Evolutionary conservation across 1,284 basidiomycete genomes (phyloP).

Genomic region (Apiotrichum gracile): DNA sequence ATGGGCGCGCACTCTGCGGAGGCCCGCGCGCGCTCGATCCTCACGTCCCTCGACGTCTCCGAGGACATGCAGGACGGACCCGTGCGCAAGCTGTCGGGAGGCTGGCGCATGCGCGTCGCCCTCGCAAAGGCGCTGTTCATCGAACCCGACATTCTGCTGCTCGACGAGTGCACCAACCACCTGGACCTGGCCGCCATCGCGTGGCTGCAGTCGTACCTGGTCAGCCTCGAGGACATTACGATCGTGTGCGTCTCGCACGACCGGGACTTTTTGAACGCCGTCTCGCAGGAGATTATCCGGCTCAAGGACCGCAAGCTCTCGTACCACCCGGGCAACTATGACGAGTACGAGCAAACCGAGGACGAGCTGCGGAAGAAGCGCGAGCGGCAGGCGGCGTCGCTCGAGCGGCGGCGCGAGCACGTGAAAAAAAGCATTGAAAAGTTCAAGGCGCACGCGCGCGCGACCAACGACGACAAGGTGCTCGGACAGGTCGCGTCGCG

Average conservation of each 20-base stretch:
- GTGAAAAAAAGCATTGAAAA: constrained; percentile 21
- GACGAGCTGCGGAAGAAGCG: constrained; percentile 47
- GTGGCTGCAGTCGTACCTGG: constrained; percentile 56
- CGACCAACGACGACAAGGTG: constrained; percentile 13
- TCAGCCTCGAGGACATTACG: constrained; percentile 45
- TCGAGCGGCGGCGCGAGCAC: constrained; percentile 56
- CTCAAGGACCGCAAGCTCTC: constrained; percentile 56
- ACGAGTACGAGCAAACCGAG: constrained; percentile 16
- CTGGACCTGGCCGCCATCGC: constrained; percentile 47
- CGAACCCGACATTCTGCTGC: constrained; percentile 47
- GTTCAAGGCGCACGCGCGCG: constrained; percentile 15
- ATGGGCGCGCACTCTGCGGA: constrained; percentile 52
- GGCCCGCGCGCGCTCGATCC: constrained; percentile 55
- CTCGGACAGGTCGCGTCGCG: constrained; percentile 51
- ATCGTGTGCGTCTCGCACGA: constrained; percentile 65
- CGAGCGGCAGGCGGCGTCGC: constrained; percentile 54
- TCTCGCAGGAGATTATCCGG: constrained; percentile 63
- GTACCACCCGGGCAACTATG: constrained; percentile 43
- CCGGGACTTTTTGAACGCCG: constrained; percentile 60
- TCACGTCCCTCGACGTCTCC: constrained; percentile 57
- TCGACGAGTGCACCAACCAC: constrained; percentile 51
- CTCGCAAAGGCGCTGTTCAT: constrained; percentile 50
- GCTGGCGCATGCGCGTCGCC: constrained; percentile 61
- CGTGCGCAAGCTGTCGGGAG: constrained; percentile 57
- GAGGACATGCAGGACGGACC: constrained; percentile 52